These are phyloP conservation scores for Alternaria viburni DNA, from an alignment of 2,329 filamentous ascomycete species.

Conservation along the genomic window DNA sequence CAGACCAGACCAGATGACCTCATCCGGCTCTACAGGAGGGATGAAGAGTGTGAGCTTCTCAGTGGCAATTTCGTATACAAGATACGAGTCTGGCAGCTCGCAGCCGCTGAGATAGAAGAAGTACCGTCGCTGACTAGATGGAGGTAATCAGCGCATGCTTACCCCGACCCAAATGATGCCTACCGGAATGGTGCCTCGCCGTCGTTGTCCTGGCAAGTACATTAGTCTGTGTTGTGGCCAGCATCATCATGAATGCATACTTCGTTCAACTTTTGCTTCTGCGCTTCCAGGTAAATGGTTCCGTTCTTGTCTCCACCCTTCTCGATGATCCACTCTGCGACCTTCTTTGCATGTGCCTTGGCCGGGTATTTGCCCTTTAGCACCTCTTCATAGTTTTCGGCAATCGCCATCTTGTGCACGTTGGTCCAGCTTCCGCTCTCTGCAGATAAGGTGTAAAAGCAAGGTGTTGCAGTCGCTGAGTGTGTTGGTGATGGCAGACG, in stretches of 20 bases:
- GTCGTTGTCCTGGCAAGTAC: conserved; percentile 72
- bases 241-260: conserved; percentile 26
- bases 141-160: background rate
- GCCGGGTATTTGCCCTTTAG: conserved; percentile 73
- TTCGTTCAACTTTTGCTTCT: conserved; percentile 80
- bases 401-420: conserved; percentile 36
- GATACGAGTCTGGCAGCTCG: conserved; percentile 77
- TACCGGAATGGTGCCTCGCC: conserved; percentile 81
- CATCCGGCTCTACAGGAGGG: conserved; percentile 84
- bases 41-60: conserved; percentile 85
- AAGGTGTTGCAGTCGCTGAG: background rate
- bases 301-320: conserved; percentile 70
- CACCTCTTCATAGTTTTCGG: conserved; percentile 47
- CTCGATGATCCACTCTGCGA: conserved; percentile 77
- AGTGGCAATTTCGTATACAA: conserved; percentile 78
- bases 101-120: conserved; percentile 97
- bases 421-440: conserved; percentile 13
- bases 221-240: conserved; percentile 11
- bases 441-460: conserved; percentile 6
- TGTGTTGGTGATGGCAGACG: background rate
- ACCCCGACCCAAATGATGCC: background rate
- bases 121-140: conserved; percentile 77
- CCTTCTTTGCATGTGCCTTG: conserved; percentile 82
- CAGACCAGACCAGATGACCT: conserved; percentile 91
- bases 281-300: conserved; percentile 86